Evolutionary conservation across 2,329 filamentous ascomycete genomes (phyloP).

Genomic region (Verticillium dahliae): DNA sequence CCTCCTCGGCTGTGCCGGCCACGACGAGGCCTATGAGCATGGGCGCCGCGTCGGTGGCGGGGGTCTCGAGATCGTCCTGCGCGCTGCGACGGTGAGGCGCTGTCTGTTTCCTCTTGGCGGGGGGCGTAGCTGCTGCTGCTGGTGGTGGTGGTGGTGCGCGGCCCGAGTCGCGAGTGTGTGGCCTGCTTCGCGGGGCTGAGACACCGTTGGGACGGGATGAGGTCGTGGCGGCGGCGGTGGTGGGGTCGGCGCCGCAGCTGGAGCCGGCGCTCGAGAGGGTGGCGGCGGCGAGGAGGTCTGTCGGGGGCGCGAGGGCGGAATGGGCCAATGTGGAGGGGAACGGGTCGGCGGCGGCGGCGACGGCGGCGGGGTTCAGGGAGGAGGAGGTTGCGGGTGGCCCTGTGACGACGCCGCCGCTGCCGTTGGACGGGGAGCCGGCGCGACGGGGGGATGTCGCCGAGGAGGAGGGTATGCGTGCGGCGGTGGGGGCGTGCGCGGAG

Average conservation of each 20-base stretch:
- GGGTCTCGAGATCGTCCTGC: slow-evolving; percentile 12
- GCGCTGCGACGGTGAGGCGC: neutral
- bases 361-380: neutral
- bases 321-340: slow-evolving; percentile 1
- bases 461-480: neutral
- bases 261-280: neutral
- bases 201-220: neutral
- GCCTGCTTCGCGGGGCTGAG: neutral
- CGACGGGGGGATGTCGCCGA: slow-evolving; percentile 1
- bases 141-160: slow-evolving; percentile 3
- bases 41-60: slow-evolving; percentile 30
- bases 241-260: neutral
- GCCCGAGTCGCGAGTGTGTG: neutral
- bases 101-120: slow-evolving; percentile 2
- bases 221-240: neutral
- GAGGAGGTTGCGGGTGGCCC: neutral
- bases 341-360: neutral
- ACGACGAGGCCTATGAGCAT: slow-evolving; percentile 50
- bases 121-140: slow-evolving; percentile 7
- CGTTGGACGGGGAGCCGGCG: slow-evolving; percentile 2
- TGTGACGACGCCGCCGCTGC: neutral
- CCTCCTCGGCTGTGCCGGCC: slow-evolving; percentile 38
- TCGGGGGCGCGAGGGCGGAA: slow-evolving; percentile 1
- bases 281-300: neutral
- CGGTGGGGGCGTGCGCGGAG: neutral